phyloP scores from a whole-genome alignment of 2,329 filamentous ascomycete genomes.

The Fusarium sp. region DNA sequence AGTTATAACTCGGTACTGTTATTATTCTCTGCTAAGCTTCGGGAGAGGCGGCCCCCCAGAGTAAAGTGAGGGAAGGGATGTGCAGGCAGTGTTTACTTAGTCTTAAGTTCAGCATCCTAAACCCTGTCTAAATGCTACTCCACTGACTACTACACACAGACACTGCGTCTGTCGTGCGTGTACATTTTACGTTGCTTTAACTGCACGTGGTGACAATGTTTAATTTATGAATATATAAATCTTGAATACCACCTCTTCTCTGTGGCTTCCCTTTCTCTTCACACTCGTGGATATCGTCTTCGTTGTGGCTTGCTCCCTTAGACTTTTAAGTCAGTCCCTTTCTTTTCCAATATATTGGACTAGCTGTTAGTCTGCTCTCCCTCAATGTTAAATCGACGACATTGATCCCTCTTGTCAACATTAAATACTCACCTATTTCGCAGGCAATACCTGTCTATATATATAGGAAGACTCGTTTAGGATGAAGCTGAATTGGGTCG shows the following conservation, averaged over 20 bases:
- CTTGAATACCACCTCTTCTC: not conserved
- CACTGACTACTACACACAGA: not conserved
- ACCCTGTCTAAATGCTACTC: no score
- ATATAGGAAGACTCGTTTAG: conserved; percentile 2
- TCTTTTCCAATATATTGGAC: conserved; percentile 30
- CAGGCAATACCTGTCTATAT: not conserved
- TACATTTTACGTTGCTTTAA: not conserved
- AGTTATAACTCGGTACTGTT: no score
- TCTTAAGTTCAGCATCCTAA: no score
- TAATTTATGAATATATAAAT: conserved; percentile 18
- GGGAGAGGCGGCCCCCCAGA: not conserved
- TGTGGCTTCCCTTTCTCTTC: not conserved
- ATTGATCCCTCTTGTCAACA: not conserved
- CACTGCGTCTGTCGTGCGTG: conserved; percentile 12
- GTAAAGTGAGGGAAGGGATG: conserved; percentile 21
- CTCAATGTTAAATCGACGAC: not conserved
- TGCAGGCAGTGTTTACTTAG: conserved; percentile 1
- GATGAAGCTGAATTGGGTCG: conserved; percentile 53
- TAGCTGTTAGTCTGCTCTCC: conserved; percentile 13
- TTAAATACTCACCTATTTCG: not conserved
- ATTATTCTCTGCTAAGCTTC: not conserved
- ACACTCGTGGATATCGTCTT: conserved; percentile 2
- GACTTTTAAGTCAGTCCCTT: not conserved
- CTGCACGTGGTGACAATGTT: conserved; percentile 5
- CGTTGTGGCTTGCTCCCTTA: conserved; percentile 3